These are phyloP conservation scores for Isoetes engelmannii DNA, from an alignment of 83 land plant species.

Conservation along the genomic window DNA sequence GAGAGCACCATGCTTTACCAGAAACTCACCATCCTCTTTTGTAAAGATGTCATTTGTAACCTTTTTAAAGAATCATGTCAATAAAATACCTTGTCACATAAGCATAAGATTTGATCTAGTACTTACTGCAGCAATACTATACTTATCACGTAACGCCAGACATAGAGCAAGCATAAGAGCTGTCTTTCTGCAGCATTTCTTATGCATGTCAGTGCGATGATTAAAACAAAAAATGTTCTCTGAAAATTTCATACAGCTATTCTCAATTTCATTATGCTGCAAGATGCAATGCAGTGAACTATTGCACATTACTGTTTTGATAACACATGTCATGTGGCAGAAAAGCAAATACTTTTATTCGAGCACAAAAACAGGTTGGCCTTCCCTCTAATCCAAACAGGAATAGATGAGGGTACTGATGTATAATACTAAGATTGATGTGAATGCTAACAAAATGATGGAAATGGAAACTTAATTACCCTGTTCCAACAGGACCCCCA, in stretches of 20 bases:
- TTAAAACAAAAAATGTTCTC: no score
- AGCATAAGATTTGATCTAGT: neutral
- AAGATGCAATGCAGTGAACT: no score
- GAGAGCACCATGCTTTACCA: constrained; percentile 93
- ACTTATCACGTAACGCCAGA: constrained; percentile 70
- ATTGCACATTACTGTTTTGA: neutral
- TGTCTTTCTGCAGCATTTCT: constrained; percentile 61
- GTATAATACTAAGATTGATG: neutral
- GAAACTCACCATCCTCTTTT: constrained; percentile 94
- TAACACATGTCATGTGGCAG: neutral
- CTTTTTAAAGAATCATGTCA: constrained; percentile 20
- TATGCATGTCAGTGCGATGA: no score
- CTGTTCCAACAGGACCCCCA: constrained; percentile 98
- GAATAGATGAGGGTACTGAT: neutral
- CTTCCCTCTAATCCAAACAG: neutral
- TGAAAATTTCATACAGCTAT: no score
- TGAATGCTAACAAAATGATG: neutral
- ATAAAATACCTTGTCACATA: neutral
- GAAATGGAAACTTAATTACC: constrained; percentile 30
- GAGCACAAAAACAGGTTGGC: neutral
- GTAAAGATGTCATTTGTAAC: constrained; percentile 99
- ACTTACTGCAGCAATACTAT: constrained; percentile 97
- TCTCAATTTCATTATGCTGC: no score
- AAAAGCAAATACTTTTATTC: neutral
- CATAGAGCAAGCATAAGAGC: constrained; percentile 95